A percentile compares a stretch with the other conserved stretches of the same genome.
Conservation (phyloP, 495 filamentous ascomycete genomes). For the Penicillium silybi region DNA sequence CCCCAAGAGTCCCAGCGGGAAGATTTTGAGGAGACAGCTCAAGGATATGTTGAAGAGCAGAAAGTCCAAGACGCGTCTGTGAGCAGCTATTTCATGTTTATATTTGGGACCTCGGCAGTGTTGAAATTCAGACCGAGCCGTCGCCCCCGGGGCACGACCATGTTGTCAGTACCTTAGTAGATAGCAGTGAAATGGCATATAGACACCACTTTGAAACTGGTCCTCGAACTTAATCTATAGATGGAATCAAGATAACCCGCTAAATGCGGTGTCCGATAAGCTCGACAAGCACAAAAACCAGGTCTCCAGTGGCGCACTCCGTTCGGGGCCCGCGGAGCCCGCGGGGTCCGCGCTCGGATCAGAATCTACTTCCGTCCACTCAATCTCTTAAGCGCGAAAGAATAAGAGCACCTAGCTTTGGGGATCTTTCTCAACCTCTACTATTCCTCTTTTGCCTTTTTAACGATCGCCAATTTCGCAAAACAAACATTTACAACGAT, state of each 20-base stretch:
- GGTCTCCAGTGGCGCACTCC: neutral
- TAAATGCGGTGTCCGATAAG: neutral
- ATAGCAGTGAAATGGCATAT: neutral
- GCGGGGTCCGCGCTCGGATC: constrained; percentile 16
- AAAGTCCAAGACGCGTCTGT: constrained; percentile 13
- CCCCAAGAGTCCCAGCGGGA: constrained; percentile 74
- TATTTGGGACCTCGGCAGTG: too few relatives aligned
- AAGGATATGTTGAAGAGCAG: constrained; percentile 32
- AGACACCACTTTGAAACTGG: neutral
- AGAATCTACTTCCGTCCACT: neutral
- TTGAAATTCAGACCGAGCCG: too few relatives aligned
- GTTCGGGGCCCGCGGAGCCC: constrained; percentile 13
- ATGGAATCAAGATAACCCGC: neutral
- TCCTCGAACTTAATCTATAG: neutral
- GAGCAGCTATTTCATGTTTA: neutral
- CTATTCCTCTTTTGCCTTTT: neutral
- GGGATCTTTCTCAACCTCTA: neutral
- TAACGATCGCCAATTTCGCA: neutral
- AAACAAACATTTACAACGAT: neutral
- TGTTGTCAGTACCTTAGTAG: neutral
- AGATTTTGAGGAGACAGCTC: constrained; percentile 68
- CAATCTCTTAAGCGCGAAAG: neutral
- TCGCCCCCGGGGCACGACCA: too few relatives aligned
- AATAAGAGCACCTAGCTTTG: neutral
- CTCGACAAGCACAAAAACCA: neutral